Evolutionary conservation across 177 flowering plant species (phyloP).

Genomic region (Vitis hybrid): DNA sequence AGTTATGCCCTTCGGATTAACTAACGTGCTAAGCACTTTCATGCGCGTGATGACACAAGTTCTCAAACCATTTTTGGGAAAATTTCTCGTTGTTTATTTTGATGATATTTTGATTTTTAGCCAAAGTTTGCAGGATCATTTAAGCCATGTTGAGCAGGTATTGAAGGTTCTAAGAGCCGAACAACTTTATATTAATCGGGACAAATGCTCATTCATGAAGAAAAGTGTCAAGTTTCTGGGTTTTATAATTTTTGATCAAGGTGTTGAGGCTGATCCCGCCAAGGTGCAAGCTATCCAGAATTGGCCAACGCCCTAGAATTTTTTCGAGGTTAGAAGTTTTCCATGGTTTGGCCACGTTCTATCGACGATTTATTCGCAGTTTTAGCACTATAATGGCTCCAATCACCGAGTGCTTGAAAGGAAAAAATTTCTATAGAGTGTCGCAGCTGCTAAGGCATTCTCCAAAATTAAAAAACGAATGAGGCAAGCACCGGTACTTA

Average conservation of each 20-base stretch:
- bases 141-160: neutral
- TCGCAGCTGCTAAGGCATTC: neutral
- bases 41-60: no score
- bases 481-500: no score
- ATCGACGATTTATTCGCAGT: neutral
- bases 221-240: neutral
- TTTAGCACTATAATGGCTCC: neutral
- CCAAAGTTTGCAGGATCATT: neutral
- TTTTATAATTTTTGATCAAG: neutral
- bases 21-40: no score
- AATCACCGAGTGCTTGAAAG: neutral
- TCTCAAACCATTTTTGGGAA: no score
- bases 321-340: neutral
- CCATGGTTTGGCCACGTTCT: neutral
- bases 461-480: neutral
- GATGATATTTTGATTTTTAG: neutral
- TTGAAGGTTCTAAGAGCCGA: neutral
- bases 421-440: neutral
- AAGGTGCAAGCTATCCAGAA: neutral
- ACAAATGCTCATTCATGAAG: slow-evolving; percentile 2
- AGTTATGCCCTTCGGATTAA: no score
- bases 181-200: neutral
- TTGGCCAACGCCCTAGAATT: neutral
- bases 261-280: no score
- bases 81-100: no score